Base-by-base conservation (phyloP, 2,329 filamentous ascomycete species). In the Aspergillus glaucus region DNA sequence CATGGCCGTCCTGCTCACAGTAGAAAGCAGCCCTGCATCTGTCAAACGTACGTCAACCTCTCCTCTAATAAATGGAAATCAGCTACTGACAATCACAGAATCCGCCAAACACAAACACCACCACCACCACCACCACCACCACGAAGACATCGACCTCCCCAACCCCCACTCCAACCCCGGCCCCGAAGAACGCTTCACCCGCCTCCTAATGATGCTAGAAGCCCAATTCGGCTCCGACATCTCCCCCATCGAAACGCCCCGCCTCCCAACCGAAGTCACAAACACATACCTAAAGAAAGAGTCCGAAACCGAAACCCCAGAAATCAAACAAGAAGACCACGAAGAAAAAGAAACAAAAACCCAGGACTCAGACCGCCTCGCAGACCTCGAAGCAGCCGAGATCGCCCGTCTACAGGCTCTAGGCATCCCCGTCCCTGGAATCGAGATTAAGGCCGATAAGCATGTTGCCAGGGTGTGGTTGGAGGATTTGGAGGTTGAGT, bases 131-230 rank as follows among this genome's bases (percentile, higher is more conserved):
- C 79, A 83, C 52, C 67, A 69, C 37, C 61, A 72, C 46, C 61
- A 70, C 39, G 61, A 70, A 40, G 60, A 65, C 32, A 66, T 76
- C 36, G 70, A 74, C 49, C 67, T 72, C 21, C 76, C 75, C 43
- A 93, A 95, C 63, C 86, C 85, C 0, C 89, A 95, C 67, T 80
- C 85, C 10, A 79, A 86, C 41, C 71, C 89, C 39, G 79, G 79
- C 8, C 78, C 90, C 0, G 77, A 85, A 41, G 88, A 95, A 58
- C 86, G 88, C 37, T 82, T 97, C 37, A 81, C 86, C 54, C 85
- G 92, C 30, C 82, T 98, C 17, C 86, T 94, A 71, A 88, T 95
- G 82, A 95, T 98, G 75, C 84, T 98, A 12, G 93, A 98, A 75
- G 88, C 91, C 2, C 93, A 98, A 67, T 98, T 98, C 64, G 93